phyloP scores from a whole-genome alignment of 768 basidiomycete species.

The Agaricus subrufescens region DNA sequence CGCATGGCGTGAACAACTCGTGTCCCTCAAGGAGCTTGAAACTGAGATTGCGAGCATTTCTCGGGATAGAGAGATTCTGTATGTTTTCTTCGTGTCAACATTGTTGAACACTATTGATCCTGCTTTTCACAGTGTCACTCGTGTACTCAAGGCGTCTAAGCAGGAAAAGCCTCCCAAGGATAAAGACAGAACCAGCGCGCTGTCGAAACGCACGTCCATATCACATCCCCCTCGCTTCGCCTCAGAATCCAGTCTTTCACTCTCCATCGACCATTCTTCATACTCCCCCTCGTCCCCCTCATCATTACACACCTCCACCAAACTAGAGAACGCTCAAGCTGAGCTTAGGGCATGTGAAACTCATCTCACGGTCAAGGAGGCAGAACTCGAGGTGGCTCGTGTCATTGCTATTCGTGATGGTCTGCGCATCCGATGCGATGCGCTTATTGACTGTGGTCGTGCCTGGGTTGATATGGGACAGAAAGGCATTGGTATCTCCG shows the following conservation, averaged over 20 bases:
- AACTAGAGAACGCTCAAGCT: slow-evolving; percentile 62
- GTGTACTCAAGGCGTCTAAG: slow-evolving; percentile 76
- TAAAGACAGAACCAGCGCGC: slow-evolving; percentile 20
- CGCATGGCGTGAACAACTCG: slow-evolving; percentile 59
- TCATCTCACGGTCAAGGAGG: slow-evolving; percentile 67
- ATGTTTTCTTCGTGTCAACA: slow-evolving; percentile 22
- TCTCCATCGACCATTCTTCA: slow-evolving; percentile 9
- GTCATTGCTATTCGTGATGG: slow-evolving; percentile 57
- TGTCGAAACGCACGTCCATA: slow-evolving; percentile 34
- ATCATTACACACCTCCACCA: slow-evolving; percentile 33
- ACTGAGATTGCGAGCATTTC: slow-evolving; percentile 68
- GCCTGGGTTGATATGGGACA: slow-evolving; percentile 65
- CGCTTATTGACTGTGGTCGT: slow-evolving; percentile 66
- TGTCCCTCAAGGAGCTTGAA: slow-evolving; percentile 58
- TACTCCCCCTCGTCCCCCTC: slow-evolving; percentile 14
- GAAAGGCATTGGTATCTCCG: slow-evolving; percentile 44
- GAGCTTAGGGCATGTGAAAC: slow-evolving; percentile 82
- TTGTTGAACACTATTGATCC: neutral
- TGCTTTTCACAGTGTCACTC: slow-evolving; percentile 51
- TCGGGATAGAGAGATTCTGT: slow-evolving; percentile 81
- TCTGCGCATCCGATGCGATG: slow-evolving; percentile 55
- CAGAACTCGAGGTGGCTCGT: slow-evolving; percentile 50
- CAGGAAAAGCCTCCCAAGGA: slow-evolving; percentile 24
- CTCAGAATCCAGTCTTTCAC: slow-evolving; percentile 37
- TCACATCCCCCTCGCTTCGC: slow-evolving; percentile 30